phyloP scores from a whole-genome alignment of 2,329 filamentous ascomycete species.

The Ophiostoma ulmi region DNA sequence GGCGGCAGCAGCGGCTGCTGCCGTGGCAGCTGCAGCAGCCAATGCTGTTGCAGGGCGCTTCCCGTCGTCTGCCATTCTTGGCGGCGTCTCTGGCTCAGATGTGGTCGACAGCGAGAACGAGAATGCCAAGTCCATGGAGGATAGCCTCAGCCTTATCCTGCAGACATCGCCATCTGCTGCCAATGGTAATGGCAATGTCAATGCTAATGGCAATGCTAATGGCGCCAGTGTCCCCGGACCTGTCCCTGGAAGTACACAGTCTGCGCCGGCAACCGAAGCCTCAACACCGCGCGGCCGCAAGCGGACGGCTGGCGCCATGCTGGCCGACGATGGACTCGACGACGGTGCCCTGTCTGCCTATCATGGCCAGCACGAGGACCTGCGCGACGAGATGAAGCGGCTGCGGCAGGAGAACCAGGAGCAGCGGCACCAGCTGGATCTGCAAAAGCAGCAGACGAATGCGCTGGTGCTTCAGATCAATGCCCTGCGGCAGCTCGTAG shows the following conservation, averaged over 20 bases:
- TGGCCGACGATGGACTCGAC: slow-evolving; percentile 9
- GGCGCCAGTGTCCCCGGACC: too few species aligned
- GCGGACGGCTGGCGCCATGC: slow-evolving; percentile 5
- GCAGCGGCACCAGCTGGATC: slow-evolving; percentile 47
- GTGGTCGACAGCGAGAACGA: slow-evolving; percentile 19
- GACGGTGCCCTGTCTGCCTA: slow-evolving; percentile 17
- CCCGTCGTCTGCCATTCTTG: slow-evolving; percentile 9
- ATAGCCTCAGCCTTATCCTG: slow-evolving; percentile 19
- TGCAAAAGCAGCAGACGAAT: slow-evolving; percentile 44
- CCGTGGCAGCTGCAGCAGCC: slow-evolving; percentile 16
- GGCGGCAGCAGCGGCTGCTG: not conserved
- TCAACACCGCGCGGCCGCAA: slow-evolving; percentile 1
- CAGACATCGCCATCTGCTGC: slow-evolving; percentile 18
- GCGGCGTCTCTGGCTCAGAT: not conserved
- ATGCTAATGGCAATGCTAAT: not conserved
- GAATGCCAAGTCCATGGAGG: slow-evolving; percentile 22
- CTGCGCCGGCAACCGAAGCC: not conserved
- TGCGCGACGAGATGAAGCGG: slow-evolving; percentile 62
- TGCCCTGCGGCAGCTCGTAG: slow-evolving; percentile 42
- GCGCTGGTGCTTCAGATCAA: slow-evolving; percentile 48
- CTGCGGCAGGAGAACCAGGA: slow-evolving; percentile 61
- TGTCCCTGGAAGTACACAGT: not conserved
- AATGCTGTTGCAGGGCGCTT: slow-evolving; percentile 18
- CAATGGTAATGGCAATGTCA: not conserved
- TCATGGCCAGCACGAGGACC: slow-evolving; percentile 36